Base-by-base conservation (phyloP, 2,329 filamentous ascomycete species). In the Stagonosporopsis vannaccii region DNA sequence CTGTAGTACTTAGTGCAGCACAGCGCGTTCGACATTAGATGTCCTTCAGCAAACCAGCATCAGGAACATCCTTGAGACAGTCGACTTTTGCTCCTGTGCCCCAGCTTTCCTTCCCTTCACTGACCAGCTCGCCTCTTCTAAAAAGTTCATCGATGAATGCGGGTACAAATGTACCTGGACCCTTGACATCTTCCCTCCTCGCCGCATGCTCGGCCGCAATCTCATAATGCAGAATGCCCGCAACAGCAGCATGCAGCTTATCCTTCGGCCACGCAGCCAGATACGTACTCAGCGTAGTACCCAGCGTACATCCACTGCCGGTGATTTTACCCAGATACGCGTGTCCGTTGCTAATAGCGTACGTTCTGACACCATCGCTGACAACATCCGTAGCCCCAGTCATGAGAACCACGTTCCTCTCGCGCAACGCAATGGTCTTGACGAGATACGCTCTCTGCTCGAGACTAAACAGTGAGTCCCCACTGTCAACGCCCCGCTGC, bases 401-500 rank as follows among this genome's bases (percentile, higher is more conserved):
- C 82, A 97, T 87, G 47, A 97, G 83, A 12, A 96, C 85, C 40
- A 97, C 79, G 68, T 86, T 88, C 73, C 86, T 80, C 71, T 92
- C 87, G 51, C 87, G 82, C 7, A 75, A 75, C 0, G 94, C 92
- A 7, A 97, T 80, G 5, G 82, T 79, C 43, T 81, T 79, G 13
- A 91, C 90, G 15, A 96, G 77, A 2, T 71, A 69, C 2, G 85
- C 87, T 55, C 87, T 85, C 60, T 90, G 86, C 0, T 78, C 68
- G 1, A 79, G 63, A 17, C 79, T 71, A 60, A 85, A 75, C 3
- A 80, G 80, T 44, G 86, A 86, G 4, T 84, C 77, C 1, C 84
- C 85, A 60, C 88, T 91, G 76, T 98, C 94, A 11, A 98, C 94
- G 44, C 94, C 94, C 39, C 89, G 87, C 76, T 97, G 94, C 61